Conservation (phyloP, 2,329 filamentous ascomycete species). For the Claviceps purpurea region DNA sequence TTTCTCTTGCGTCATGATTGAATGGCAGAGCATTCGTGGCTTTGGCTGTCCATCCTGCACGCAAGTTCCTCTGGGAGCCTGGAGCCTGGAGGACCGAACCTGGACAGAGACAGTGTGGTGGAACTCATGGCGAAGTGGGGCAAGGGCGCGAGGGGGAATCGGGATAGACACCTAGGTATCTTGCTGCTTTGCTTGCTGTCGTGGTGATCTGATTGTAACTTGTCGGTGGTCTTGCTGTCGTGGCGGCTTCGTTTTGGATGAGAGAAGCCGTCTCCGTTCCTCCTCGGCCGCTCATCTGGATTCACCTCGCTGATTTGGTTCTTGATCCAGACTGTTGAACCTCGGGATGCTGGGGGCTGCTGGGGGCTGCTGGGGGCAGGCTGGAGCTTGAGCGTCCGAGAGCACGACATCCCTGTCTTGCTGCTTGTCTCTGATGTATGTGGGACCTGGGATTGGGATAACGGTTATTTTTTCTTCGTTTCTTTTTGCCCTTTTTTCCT, state of each 20-base stretch:
- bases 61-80: not conserved
- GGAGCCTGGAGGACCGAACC: no score
- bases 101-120: not conserved
- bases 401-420: constrained; percentile 4
- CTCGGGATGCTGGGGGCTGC: no score
- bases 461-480: not conserved
- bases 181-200: not conserved
- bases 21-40: not conserved
- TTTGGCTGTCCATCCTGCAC: not conserved
- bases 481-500: not conserved
- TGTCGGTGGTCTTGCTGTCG: not conserved
- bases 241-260: not conserved
- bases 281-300: not conserved
- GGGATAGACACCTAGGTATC: not conserved
- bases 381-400: constrained; percentile 1
- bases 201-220: not conserved
- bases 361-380: not conserved
- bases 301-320: not conserved
- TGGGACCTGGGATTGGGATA: not conserved
- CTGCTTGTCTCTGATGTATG: not conserved
- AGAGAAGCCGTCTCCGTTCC: not conserved
- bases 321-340: not conserved
- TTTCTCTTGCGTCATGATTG: not conserved
- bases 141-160: not conserved
- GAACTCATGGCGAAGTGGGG: constrained; percentile 3